Evolutionary conservation across 768 basidiomycete species (phyloP).

Genomic region (Russula earlei): DNA sequence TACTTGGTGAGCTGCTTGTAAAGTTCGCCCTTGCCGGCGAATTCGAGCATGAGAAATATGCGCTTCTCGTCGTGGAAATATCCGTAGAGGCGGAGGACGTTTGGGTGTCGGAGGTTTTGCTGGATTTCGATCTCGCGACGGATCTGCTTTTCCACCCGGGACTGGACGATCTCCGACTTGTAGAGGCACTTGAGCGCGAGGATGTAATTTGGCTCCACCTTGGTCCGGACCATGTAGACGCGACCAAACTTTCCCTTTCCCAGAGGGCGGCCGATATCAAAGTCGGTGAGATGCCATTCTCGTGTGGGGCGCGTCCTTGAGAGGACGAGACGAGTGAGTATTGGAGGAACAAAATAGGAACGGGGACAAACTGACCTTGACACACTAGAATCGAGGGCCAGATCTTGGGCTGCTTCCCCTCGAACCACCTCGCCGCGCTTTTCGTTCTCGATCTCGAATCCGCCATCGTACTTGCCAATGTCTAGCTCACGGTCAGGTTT

Average conservation of each 20-base stretch:
- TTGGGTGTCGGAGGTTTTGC: constrained; percentile 89
- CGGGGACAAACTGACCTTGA: constrained; percentile 40
- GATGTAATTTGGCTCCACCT: constrained; percentile 79
- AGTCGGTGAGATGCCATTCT: constrained; percentile 77
- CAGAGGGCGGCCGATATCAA: constrained; percentile 91
- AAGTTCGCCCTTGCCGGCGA: constrained; percentile 92
- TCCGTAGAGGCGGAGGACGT: constrained; percentile 88
- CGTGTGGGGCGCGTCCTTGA: constrained; percentile 60
- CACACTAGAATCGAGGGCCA: constrained; percentile 79
- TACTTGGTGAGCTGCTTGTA: constrained; percentile 90
- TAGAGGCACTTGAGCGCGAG: constrained; percentile 94
- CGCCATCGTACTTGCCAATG: constrained; percentile 93
- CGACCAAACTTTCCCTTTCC: constrained; percentile 99
- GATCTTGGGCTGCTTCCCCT: constrained; percentile 68
- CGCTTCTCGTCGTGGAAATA: constrained; percentile 98
- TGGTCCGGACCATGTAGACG: constrained; percentile 97
- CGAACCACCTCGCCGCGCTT: constrained; percentile 64
- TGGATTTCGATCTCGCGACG: constrained; percentile 98
- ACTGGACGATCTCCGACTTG: constrained; percentile 90
- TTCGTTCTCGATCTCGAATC: constrained; percentile 83
- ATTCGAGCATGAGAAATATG: constrained; percentile 97
- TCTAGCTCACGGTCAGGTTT: constrained; percentile 36
- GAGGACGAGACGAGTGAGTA: constrained; percentile 6
- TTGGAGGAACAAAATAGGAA: background rate
- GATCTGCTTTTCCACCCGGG: constrained; percentile 92